These are phyloP conservation scores for Leccinum aurantiacum DNA, from an alignment of 768 basidiomycete genomes.

Conservation along the genomic window DNA sequence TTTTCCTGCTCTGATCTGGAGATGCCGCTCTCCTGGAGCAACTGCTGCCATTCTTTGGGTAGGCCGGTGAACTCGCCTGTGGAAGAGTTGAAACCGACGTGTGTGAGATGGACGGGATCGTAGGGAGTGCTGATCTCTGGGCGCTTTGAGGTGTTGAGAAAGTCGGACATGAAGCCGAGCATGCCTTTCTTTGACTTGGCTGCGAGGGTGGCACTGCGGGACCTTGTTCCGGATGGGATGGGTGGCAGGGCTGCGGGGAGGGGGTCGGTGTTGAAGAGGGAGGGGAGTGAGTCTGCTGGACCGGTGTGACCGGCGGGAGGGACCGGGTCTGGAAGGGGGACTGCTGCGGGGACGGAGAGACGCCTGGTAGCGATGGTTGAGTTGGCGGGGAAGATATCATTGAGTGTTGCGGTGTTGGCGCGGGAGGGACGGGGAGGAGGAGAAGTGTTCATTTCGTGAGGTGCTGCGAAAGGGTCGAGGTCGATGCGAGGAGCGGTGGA, in stretches of 20 bases:
- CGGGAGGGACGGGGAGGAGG: slow-evolving; percentile 81
- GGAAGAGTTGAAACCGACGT: slow-evolving; percentile 98
- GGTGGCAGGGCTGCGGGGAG: neutral
- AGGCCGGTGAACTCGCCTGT: slow-evolving; percentile 98
- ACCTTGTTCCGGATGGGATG: slow-evolving; percentile 32
- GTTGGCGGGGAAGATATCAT: slow-evolving; percentile 62
- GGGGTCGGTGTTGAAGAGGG: slow-evolving; percentile 18
- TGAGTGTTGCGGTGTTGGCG: slow-evolving; percentile 79
- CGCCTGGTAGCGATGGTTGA: slow-evolving; percentile 46
- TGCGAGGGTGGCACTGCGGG: slow-evolving; percentile 42
- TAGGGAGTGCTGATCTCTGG: slow-evolving; percentile 97
- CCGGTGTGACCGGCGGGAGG: slow-evolving; percentile 26
- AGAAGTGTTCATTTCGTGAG: slow-evolving; percentile 33
- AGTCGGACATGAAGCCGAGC: slow-evolving; percentile 62
- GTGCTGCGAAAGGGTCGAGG: slow-evolving; percentile 58
- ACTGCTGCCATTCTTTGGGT: slow-evolving; percentile 98
- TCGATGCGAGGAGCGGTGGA: slow-evolving; percentile 40
- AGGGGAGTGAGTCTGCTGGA: slow-evolving; percentile 24
- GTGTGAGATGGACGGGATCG: slow-evolving; percentile 98
- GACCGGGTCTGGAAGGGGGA: slow-evolving; percentile 19
- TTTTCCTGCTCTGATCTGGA: slow-evolving; percentile 93
- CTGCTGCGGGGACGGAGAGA: slow-evolving; percentile 47
- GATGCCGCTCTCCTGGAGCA: slow-evolving; percentile 94
- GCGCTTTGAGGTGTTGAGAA: slow-evolving; percentile 73
- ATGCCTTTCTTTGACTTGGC: slow-evolving; percentile 63